Percentiles rank a stretch among this genome's conserved stretches.
These are phyloP conservation scores for Solanum lycopersicoides DNA, from an alignment of 257 asterid genomes.

Conservation along the genomic window DNA sequence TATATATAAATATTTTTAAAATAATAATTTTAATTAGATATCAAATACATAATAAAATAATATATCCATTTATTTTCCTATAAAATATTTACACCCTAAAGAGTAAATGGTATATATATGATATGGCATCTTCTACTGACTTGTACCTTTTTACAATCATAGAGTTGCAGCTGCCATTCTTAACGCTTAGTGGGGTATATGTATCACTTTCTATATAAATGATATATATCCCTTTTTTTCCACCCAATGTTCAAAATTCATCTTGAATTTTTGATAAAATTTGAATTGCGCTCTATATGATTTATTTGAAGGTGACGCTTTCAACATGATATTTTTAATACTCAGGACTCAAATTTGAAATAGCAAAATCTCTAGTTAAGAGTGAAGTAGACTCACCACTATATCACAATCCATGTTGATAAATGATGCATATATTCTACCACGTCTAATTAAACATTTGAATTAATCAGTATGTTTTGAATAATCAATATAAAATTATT, in stretches of 20 bases:
- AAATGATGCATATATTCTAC: background rate
- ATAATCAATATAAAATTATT: background rate
- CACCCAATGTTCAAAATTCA: too few species aligned
- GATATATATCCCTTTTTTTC: background rate
- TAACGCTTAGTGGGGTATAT: background rate
- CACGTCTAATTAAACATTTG: background rate
- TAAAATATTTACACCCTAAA: background rate
- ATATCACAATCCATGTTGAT: rapidly evolving
- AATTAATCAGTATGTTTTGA: background rate
- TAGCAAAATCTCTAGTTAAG: too few species aligned
- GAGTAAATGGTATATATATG: background rate
- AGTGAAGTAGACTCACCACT: too few species aligned
- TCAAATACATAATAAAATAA: background rate
- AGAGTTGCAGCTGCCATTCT: background rate
- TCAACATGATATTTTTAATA: too few species aligned
- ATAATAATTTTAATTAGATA: background rate
- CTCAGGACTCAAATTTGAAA: rapidly evolving
- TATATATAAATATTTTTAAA: background rate
- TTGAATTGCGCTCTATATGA: too few species aligned
- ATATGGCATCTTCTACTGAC: background rate
- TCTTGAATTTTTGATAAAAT: too few species aligned
- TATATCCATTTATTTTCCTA: background rate
- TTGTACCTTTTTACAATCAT: constrained; percentile 1
- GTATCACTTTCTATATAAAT: background rate
- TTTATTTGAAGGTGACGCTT: rapidly evolving